Evolutionary conservation across 2,329 filamentous ascomycete species (phyloP), one percentile per base, ranked within the genome.

Genomic region (Fragosphaeria purpurea): DNA sequence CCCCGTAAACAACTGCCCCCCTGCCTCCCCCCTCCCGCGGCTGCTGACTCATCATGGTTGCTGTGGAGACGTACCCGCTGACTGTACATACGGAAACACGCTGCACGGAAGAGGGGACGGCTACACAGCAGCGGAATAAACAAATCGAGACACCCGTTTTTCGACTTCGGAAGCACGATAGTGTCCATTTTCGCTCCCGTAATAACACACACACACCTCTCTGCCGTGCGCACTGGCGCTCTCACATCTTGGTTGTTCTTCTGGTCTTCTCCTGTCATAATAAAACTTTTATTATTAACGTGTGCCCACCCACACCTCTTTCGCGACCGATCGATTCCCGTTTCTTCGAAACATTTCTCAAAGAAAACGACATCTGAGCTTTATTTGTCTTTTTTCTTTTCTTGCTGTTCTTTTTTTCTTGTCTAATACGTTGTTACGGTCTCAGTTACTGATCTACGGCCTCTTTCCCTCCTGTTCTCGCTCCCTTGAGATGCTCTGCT

Each of bases 401-500:
- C 40, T 33, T 44, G 40, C 37, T 30, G 9, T 38, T 11, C 13
- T 6, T 22, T 46, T 7, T 30, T 38, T 34, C 13, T 41, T 42
- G 30, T 31, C 30, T 44, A 13, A 12, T 12, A 30, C 44, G n/a
- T 10, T 30, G 9, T 46, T 37, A 33, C 5, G 33, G 32, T 37
- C 41, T 49, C 22, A 37, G 22, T 34, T 44, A n/a, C 43, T 38
- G 33, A 1, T 6, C 38, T n/a, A 38, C 12, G 38, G 32, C 35
- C 33, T 44, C 35, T 41, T 42, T 37, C 43, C 33, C 43, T 22
- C 41, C 38, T n/a, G 42, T n/a, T 42, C n/a, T 33, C 22, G 10
- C 22, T 9, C 44, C 42, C 40, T 45, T 57, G 55, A 52, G 46
- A 57, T 57, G 53, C 55, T 50, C 46, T 52, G 55, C 37, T 51